Percentiles rank a stretch among this genome's conserved stretches.
Evolutionary conservation across 495 filamentous ascomycete species (phyloP).

Genomic region (Aspergillus hancockii): DNA sequence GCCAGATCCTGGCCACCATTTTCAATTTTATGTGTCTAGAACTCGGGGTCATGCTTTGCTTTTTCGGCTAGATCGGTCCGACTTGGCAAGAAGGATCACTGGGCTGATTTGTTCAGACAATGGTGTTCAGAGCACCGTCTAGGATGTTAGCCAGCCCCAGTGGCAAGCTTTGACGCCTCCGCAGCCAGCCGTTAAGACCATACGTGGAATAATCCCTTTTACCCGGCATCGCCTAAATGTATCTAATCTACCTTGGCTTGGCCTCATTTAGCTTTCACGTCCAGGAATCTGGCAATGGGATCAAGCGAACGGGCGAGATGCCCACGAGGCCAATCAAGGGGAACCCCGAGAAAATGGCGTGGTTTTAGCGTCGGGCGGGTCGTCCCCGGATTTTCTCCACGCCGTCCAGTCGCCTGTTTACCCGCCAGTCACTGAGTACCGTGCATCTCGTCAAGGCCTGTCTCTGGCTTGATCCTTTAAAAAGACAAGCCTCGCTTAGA

Average conservation of each 20-base stretch:
- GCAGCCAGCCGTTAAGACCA: not conserved
- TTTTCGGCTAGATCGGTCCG: not conserved
- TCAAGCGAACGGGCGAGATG: not conserved
- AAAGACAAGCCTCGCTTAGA: not conserved
- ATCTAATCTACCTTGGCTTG: constrained; percentile 8
- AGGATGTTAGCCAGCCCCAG: not conserved
- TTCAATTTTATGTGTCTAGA: not conserved
- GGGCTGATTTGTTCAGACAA: not conserved
- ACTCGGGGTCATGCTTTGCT: not conserved
- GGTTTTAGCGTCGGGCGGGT: constrained; percentile 10
- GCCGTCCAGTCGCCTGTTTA: constrained; percentile 10
- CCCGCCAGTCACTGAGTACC: constrained; percentile 9
- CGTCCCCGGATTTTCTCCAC: constrained; percentile 24
- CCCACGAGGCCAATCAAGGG: not conserved
- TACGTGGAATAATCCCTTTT: constrained; percentile 17
- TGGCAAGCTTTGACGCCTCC: constrained; percentile 3
- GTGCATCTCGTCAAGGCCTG: constrained; percentile 3
- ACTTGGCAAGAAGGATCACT: not conserved
- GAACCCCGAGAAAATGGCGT: constrained; percentile 1
- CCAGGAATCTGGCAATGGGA: not conserved
- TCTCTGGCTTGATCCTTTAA: not conserved
- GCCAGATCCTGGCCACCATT: too few species aligned
- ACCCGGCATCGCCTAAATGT: constrained; percentile 19
- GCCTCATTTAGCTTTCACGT: constrained; percentile 4
- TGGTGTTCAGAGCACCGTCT: not conserved